Evolutionary conservation across 305 asterid genomes (phyloP).

Genomic region (Fraxinus greggii): DNA sequence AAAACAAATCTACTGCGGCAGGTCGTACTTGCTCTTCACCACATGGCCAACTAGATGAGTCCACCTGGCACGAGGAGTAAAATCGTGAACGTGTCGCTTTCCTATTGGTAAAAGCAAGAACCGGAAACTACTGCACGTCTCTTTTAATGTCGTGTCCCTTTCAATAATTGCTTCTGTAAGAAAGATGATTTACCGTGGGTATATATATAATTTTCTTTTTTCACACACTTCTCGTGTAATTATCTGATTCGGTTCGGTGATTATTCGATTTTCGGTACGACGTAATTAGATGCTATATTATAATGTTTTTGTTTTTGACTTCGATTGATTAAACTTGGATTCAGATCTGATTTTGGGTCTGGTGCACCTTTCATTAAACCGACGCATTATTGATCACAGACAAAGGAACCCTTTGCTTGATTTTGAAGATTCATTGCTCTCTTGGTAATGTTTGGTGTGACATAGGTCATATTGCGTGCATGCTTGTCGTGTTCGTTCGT

Average conservation of each 20-base stretch:
- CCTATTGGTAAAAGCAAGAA: not conserved
- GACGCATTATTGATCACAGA: not conserved
- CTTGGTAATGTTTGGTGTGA: conserved; percentile 47
- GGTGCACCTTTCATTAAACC: not conserved
- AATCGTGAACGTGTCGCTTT: not conserved
- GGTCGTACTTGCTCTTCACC: not conserved
- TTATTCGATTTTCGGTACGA: not conserved
- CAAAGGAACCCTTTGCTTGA: conserved; percentile 31
- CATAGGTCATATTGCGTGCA: conserved; percentile 25
- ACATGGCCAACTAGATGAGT: not conserved
- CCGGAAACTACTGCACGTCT: not conserved
- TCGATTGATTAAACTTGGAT: not conserved
- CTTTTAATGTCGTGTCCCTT: not conserved
- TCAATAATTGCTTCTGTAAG: not conserved
- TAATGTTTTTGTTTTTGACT: not conserved
- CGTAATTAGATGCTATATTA: not conserved
- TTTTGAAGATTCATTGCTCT: conserved; percentile 45
- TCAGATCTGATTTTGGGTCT: conserved; percentile 4
- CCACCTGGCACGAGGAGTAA: not conserved
- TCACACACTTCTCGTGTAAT: not conserved
- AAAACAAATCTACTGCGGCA: not conserved
- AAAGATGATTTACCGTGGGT: not conserved
- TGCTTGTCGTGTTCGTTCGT: conserved; percentile 27
- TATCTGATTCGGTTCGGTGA: not conserved
- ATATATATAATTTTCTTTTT: not conserved